phyloP scores from a whole-genome alignment of 306 rosid species.

The Biancaea sappan region DNA sequence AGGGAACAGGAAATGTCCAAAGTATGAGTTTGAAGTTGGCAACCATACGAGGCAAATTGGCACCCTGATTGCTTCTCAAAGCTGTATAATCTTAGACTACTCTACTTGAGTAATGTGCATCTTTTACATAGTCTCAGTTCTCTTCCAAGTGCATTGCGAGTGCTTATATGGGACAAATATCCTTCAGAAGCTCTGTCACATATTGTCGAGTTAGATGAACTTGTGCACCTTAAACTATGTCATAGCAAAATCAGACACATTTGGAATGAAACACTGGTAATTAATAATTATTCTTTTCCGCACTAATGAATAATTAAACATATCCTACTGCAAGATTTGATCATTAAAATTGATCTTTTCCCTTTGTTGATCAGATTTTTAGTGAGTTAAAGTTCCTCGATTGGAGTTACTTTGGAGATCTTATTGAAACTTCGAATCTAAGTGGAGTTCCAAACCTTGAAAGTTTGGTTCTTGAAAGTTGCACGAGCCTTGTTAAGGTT shows the following conservation, averaged over 20 bases:
- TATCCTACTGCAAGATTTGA: not conserved
- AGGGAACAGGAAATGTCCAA: constrained; percentile 4
- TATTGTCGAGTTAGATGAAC: not conserved
- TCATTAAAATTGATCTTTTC: not conserved
- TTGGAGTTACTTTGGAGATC: not conserved
- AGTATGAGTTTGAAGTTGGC: not conserved
- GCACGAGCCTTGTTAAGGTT: not conserved
- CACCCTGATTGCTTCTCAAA: not conserved
- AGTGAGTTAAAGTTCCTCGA: not conserved
- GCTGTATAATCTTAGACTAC: constrained; percentile 24
- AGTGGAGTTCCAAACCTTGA: not conserved
- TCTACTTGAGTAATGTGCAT: constrained; percentile 24
- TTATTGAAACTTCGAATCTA: not conserved
- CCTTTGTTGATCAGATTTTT: not conserved
- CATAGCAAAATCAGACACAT: constrained; percentile 36
- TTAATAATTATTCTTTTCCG: not conserved
- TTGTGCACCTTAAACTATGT: constrained; percentile 36
- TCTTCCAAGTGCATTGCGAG: constrained; percentile 34
- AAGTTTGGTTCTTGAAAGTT: not conserved
- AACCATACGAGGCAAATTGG: not conserved
- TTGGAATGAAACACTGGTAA: constrained; percentile 42
- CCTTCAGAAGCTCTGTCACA: constrained; percentile 39
- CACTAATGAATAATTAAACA: not conserved
- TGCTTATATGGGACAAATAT: constrained; percentile 40
- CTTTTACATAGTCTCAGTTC: constrained; percentile 30